Conservation (phyloP, 805 yeast genomes). For the Candida krabiensis region DNA sequence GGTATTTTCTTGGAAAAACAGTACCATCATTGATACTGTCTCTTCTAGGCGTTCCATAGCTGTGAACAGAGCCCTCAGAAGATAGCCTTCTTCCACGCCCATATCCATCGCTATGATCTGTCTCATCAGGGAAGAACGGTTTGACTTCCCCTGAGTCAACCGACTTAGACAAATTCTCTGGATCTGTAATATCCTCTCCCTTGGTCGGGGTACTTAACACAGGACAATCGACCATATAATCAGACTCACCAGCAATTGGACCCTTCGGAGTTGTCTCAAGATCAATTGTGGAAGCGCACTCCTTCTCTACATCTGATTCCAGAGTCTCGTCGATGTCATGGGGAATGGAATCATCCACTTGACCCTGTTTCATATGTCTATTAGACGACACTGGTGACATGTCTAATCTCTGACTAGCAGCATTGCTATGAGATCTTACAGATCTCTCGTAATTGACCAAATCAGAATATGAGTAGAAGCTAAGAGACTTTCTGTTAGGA, state of each 20-base stretch:
- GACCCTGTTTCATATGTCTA: slow-evolving; percentile 7
- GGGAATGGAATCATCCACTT: slow-evolving; percentile 10
- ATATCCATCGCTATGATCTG: no score
- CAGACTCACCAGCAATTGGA: no score
- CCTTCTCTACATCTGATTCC: slow-evolving; percentile 2
- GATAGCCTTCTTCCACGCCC: no score
- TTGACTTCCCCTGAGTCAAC: neutral
- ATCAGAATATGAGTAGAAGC: slow-evolving; percentile 35
- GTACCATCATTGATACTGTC: slow-evolving; percentile 15
- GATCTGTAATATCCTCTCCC: no score
- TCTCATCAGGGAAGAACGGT: no score
- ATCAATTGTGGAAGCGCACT: neutral
- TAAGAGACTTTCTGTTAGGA: slow-evolving; percentile 26
- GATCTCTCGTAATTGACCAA: slow-evolving; percentile 29
- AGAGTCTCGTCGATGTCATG: slow-evolving; percentile 12
- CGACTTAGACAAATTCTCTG: neutral
- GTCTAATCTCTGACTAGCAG: slow-evolving; percentile 1
- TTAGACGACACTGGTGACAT: slow-evolving; percentile 2
- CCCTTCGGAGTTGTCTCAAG: no score
- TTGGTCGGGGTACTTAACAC: no score
- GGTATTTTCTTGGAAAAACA: slow-evolving; percentile 14
- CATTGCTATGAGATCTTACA: neutral
- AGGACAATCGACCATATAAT: no score
- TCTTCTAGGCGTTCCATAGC: slow-evolving; percentile 2
- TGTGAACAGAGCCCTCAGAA: no score